Evolutionary conservation across 108 stramenopile species (phyloP).

Genomic region (Discostella pseudostelligera): DNA sequence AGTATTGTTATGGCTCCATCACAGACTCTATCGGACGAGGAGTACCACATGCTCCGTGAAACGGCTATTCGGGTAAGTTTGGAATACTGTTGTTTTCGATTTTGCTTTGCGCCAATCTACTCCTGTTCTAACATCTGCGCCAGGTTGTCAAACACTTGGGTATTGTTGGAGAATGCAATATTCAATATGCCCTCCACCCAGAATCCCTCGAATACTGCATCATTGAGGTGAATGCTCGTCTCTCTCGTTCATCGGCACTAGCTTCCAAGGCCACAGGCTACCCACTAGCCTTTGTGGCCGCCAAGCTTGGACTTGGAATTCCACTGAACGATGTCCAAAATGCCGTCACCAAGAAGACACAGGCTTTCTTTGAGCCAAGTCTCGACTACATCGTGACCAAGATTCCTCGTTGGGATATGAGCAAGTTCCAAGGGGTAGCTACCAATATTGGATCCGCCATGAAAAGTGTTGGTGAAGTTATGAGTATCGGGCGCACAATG

Average conservation of each 20-base stretch:
- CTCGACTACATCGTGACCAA: constrained; percentile 98
- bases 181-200: constrained; percentile 98
- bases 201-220: constrained; percentile 93
- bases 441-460: constrained; percentile 95
- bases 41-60: constrained; percentile 98
- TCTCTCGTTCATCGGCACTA: constrained; percentile 96
- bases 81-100: not conserved
- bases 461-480: constrained; percentile 99
- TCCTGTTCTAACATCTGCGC: constrained; percentile 6
- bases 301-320: constrained; percentile 93
- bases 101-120: not conserved
- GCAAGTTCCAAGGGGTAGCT: constrained; percentile 91
- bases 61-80: constrained; percentile 84
- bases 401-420: constrained; percentile 98
- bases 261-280: constrained; percentile 99
- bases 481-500: constrained; percentile 97
- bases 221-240: constrained; percentile 98
- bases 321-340: constrained; percentile 93
- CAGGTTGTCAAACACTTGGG: constrained; percentile 95
- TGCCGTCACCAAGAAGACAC: constrained; percentile 95
- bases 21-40: constrained; percentile 94
- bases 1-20: constrained; percentile 98
- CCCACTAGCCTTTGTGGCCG: constrained; percentile 97
- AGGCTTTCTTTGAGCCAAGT: constrained; percentile 97
- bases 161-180: constrained; percentile 99